Conservation (phyloP, 768 basidiomycete species). For the Leccinellum luteum region DNA sequence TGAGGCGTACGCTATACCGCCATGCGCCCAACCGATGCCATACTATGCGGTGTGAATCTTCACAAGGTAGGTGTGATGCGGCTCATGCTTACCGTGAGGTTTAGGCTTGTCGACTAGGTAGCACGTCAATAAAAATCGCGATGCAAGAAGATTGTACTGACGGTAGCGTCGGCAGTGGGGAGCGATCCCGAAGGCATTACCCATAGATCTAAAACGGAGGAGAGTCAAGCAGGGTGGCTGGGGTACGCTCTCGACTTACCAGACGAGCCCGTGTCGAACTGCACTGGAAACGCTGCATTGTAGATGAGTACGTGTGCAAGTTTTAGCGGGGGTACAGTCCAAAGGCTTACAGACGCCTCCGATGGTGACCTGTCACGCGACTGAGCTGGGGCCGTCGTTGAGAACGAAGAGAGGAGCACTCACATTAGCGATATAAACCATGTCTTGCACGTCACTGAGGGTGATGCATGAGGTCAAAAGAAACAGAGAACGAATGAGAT, state of each 20-base stretch:
- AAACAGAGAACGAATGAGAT: neutral
- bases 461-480: constrained; percentile 13
- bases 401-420: constrained; percentile 24
- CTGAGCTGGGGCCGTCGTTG: neutral
- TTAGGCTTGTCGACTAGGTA: constrained; percentile 45
- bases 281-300: constrained; percentile 60
- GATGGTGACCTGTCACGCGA: constrained; percentile 53
- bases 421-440: constrained; percentile 79
- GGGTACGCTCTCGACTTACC: constrained; percentile 8
- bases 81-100: constrained; percentile 52
- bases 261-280: constrained; percentile 79
- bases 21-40: constrained; percentile 76
- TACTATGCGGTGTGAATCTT: constrained; percentile 45
- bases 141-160: constrained; percentile 27
- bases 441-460: constrained; percentile 65
- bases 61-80: neutral
- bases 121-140: constrained; percentile 5
- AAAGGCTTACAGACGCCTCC: constrained; percentile 53
- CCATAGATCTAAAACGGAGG: constrained; percentile 61
- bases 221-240: neutral
- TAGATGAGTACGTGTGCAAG: neutral
- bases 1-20: constrained; percentile 58
- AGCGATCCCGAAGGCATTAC: constrained; percentile 50
- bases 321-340: neutral
- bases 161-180: constrained; percentile 49